phyloP scores from a whole-genome alignment of 2,329 filamentous ascomycete species.

The Colletotrichum nymphaeae region DNA sequence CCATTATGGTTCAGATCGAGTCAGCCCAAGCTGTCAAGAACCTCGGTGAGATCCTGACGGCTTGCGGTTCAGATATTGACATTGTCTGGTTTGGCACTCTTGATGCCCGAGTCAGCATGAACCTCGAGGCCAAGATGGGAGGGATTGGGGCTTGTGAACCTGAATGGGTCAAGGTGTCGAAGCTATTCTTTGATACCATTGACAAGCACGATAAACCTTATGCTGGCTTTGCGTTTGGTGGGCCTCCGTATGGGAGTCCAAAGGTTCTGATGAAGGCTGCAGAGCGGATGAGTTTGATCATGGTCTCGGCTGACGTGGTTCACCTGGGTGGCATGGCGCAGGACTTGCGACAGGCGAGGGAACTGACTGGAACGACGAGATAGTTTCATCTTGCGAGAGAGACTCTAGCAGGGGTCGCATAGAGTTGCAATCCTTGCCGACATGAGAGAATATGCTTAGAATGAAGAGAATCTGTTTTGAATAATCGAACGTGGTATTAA shows the following conservation, averaged over 20 bases:
- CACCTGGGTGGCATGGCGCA: conserved; percentile 38
- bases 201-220: conserved; percentile 59
- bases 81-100: conserved; percentile 58
- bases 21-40: conserved; percentile 54
- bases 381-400: background rate
- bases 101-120: conserved; percentile 59
- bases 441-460: too few species aligned
- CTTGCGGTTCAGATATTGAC: conserved; percentile 55
- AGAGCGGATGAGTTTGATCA: conserved; percentile 42
- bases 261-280: conserved; percentile 40
- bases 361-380: background rate
- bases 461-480: background rate
- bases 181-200: conserved; percentile 49
- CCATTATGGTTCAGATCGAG: conserved; percentile 61
- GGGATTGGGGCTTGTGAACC: conserved; percentile 47
- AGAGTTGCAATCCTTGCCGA: too few species aligned
- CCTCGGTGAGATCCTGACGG: conserved; percentile 60
- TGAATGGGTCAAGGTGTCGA: conserved; percentile 53
- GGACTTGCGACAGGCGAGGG: conserved; percentile 34
- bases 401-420: background rate
- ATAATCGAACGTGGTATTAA: background rate
- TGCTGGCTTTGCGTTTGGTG: conserved; percentile 45
- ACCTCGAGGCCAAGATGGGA: conserved; percentile 47
- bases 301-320: conserved; percentile 39
- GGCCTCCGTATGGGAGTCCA: conserved; percentile 39